Evolutionary conservation across 257 asterid genomes (phyloP).

Genomic region (Scutellaria galericulata): DNA sequence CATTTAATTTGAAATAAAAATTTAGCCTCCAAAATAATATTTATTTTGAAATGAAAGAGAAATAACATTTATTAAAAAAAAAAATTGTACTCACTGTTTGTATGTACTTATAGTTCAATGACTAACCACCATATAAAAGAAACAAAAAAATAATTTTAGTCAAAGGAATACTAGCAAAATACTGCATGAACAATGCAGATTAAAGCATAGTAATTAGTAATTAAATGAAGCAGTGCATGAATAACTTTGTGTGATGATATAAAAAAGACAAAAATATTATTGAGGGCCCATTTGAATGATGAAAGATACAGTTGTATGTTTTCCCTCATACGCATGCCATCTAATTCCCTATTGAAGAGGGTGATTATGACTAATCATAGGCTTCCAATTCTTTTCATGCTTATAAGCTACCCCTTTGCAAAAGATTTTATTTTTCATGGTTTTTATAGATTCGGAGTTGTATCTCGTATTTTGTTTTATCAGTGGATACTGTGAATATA

Average conservation of each 20-base stretch:
- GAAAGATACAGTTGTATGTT: conserved; percentile 9
- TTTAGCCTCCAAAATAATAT: too few species aligned
- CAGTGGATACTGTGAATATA: too few species aligned
- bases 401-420: background rate
- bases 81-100: too few species aligned
- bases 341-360: conserved; percentile 31
- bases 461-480: too few species aligned
- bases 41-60: too few species aligned
- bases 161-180: background rate
- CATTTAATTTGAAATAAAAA: too few species aligned
- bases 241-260: background rate
- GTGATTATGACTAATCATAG: conserved; percentile 37
- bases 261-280: conserved; percentile 20
- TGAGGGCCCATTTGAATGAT: conserved; percentile 35
- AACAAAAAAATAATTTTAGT: too few species aligned
- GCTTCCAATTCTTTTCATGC: conserved; percentile 27
- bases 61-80: too few species aligned
- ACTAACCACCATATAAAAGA: too few species aligned
- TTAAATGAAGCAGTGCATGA: background rate
- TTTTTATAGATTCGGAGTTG: background rate
- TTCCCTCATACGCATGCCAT: conserved; percentile 42
- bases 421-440: background rate
- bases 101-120: too few species aligned
- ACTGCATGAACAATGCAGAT: conserved; percentile 22
- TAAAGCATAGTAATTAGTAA: background rate